Conservation (phyloP, 2,329 filamentous ascomycete genomes). For the Colletotrichum lupini region DNA sequence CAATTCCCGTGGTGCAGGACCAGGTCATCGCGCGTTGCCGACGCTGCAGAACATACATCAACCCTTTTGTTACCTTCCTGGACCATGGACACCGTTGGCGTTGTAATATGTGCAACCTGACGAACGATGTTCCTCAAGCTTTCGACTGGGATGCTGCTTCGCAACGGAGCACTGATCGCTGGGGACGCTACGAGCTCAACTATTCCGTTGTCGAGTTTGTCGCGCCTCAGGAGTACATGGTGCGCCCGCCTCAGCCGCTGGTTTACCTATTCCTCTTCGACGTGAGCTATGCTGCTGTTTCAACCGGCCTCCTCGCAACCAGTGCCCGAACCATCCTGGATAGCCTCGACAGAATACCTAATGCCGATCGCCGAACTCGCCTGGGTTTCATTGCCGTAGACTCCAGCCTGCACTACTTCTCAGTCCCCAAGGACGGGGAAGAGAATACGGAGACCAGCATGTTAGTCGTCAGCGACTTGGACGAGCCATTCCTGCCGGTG, state of each 20-base stretch:
- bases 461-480: conserved; percentile 93
- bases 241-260: conserved; percentile 92
- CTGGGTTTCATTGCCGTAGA: conserved; percentile 97
- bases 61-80: conserved; percentile 95
- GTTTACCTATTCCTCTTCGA: conserved; percentile 97
- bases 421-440: conserved; percentile 87
- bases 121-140: conserved; percentile 98
- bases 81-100: conserved; percentile 98
- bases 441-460: conserved; percentile 88
- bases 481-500: conserved; percentile 96
- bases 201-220: conserved; percentile 98
- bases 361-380: conserved; percentile 91
- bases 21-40: conserved; percentile 97
- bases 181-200: conserved; percentile 93
- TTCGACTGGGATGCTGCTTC: conserved; percentile 97
- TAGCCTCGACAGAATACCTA: conserved; percentile 96
- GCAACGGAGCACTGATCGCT: conserved; percentile 91
- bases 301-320: conserved; percentile 90
- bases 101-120: conserved; percentile 99
- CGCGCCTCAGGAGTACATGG: conserved; percentile 99
- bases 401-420: conserved; percentile 95
- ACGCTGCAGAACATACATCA: conserved; percentile 96
- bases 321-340: conserved; percentile 93
- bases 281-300: conserved; percentile 90
- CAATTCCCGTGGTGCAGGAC: conserved; percentile 91